Base-by-base conservation (phyloP, 371 early-diverging fungal genomes). In the Haplosporangium sp. region DNA sequence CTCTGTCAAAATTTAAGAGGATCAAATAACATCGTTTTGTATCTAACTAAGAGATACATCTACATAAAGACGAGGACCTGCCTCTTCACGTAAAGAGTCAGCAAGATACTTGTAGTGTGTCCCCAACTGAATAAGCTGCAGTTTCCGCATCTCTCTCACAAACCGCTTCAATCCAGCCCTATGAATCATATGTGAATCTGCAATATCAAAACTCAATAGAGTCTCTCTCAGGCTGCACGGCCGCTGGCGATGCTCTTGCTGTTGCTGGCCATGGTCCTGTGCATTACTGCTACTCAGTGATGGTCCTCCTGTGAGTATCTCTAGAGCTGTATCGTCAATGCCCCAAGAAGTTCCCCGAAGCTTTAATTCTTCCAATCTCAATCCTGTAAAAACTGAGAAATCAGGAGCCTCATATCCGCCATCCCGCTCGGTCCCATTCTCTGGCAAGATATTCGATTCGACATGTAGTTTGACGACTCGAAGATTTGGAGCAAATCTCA, bases 341-440 rank as follows among this genome's bases (percentile, higher is more conserved):
- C 47, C 58, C 77, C 77, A 77, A 10, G 65, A 58, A 1, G 58
- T n/a, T 0, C 77, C 77, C 37, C 65, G 48, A 4, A 77, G 58
- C n/a, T 72, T 62, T 37, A 77, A 52, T 19, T 72, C 77, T 27
- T 67, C 66, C 53, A 77, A 39, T 11, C 40, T 66, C 66, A 77
- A 7, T 9, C 52, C 47, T 4, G 69, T 56, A 9, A 77, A 62
- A 0, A 69, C 69, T 3, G 58, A 17, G 13, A 64, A 65, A 20
- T 68, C 55, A 34, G 59, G 40, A 15, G 8, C 9, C 34, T 13
- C 42, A 61, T 42, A 17, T 9, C 44, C 17, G 19, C 19, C 27
- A 40, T 19, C 61, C 45, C 44, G 2, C 45, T 20, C 20, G 20
- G 11, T 17, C 20, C 5, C n/a, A 15, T 10, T 15, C 35, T 55